phyloP scores from a whole-genome alignment of 805 yeast genomes.

The Suhomyces vadensis region DNA sequence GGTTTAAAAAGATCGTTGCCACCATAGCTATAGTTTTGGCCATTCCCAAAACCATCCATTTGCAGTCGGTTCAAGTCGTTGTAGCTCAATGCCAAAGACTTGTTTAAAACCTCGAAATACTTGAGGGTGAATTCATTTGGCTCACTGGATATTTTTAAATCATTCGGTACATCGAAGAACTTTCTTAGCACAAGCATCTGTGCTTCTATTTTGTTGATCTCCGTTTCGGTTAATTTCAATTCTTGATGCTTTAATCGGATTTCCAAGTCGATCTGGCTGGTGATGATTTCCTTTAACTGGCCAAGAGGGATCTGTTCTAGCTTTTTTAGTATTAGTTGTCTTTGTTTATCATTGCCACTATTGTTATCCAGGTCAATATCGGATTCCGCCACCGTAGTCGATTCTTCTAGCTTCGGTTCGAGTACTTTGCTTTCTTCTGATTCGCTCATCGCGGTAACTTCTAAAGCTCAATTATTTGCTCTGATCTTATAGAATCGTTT shows the following conservation, averaged over 20 bases:
- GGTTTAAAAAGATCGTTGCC: slow-evolving; percentile 10
- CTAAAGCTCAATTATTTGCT: neutral
- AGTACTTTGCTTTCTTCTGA: neutral
- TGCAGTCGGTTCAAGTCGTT: slow-evolving; percentile 22
- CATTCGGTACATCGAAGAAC: slow-evolving; percentile 43
- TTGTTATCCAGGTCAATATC: neutral
- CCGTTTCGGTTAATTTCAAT: slow-evolving; percentile 49
- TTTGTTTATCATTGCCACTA: neutral
- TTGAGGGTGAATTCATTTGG: slow-evolving; percentile 47
- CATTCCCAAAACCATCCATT: neutral
- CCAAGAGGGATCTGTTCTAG: slow-evolving; percentile 15
- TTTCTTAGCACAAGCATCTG: slow-evolving; percentile 54
- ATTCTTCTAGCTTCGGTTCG: neutral
- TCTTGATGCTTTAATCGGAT: slow-evolving; percentile 62
- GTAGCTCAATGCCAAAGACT: slow-evolving; percentile 35
- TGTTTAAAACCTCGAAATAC: slow-evolving; percentile 39
- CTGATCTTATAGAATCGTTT: neutral
- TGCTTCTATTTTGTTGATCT: slow-evolving; percentile 57
- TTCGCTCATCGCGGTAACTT: neutral
- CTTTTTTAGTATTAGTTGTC: slow-evolving; percentile 5
- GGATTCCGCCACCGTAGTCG: neutral
- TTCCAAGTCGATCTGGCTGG: slow-evolving; percentile 57
- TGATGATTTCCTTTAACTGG: slow-evolving; percentile 36
- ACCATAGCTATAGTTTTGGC: slow-evolving; percentile 7
- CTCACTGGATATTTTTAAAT: slow-evolving; percentile 41